Base-by-base conservation (phyloP, 768 basidiomycete genomes). In the Termitomyces sp. region DNA sequence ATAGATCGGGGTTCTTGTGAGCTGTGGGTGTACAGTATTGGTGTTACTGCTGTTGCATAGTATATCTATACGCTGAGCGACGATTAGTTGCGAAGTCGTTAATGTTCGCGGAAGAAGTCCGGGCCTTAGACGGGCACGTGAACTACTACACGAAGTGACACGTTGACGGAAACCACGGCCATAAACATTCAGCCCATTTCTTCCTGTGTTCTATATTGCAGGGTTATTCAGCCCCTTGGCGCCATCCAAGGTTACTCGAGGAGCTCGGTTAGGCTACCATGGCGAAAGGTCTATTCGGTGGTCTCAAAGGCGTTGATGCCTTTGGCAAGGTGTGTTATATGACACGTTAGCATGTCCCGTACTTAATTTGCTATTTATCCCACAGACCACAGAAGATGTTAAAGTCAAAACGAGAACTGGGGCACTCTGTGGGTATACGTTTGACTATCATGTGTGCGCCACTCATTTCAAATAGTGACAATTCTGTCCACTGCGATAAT, bases 391-490 rank as follows among this genome's bases (percentile, higher is more conserved):
- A 72, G 97, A 98, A 69, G 97, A 99, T 79, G 97, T 99, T 62
- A 98, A 98, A 77, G 92, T 99, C 75, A 94, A 94, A 81, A 98
- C 97, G 34, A 85, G 94, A 57, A 93, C 91, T 47, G 95, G 92
- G 64, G 96, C 92, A 63, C 78, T 94, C 65, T 78, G 94, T 96
- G 65, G 72, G 91, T 77, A 49, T 20, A 26, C 28, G 15, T 51
- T 33, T 37, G 44, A 50, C 46, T 55, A 28, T 15, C 20, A 41
- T 50, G 18, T 50, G 18, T 20, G 22, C 16, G 7, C 13, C 45
- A 34, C 56, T 52, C 41, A 61, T 59, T 62, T 53, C 50, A 41
- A 60, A 47, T 64, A 98, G 95, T 99, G 73, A 98, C 97, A 28
- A 77, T 98, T 65, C 71, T 96, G 63, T 92, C 95, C 31, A 85